Evolutionary conservation across 352 stramenopile species (phyloP).

Genomic region (Discostella stelligera): DNA sequence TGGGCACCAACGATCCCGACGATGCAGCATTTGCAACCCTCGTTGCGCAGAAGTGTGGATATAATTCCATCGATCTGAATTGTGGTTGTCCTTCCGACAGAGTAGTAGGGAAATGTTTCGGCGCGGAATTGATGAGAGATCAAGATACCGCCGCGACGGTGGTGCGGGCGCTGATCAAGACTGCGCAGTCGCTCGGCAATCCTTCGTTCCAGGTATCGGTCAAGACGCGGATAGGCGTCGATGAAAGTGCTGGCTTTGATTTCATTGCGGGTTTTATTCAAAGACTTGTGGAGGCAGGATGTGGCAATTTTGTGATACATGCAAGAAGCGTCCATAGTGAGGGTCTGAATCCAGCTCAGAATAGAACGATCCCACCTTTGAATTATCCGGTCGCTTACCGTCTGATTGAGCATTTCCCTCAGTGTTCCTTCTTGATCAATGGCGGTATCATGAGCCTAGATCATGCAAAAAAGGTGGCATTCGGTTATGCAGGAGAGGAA

Average conservation of each 20-base stretch:
- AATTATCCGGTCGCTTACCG: conserved; percentile 70
- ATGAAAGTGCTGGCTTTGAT: conserved; percentile 60
- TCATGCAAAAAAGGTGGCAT: conserved; percentile 57
- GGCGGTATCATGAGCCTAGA: conserved; percentile 64
- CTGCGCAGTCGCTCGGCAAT: conserved; percentile 9
- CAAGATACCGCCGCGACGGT: conserved; percentile 47
- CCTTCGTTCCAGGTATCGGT: conserved; percentile 58
- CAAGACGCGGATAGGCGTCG: conserved; percentile 71
- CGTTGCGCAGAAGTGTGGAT: conserved; percentile 56
- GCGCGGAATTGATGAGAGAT: conserved; percentile 72
- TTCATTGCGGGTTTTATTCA: conserved; percentile 54
- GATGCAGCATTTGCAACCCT: conserved; percentile 42
- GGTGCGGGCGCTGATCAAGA: conserved; percentile 49
- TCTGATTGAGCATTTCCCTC: conserved; percentile 65
- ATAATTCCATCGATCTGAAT: conserved; percentile 78
- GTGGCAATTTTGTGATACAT: conserved; percentile 69
- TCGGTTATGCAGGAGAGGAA: conserved; percentile 30
- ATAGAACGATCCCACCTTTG: conserved; percentile 70
- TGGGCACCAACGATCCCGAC: conserved; percentile 61
- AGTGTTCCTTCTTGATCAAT: conserved; percentile 78
- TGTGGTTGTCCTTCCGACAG: conserved; percentile 67
- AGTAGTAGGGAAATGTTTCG: conserved; percentile 66
- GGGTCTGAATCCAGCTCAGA: conserved; percentile 55
- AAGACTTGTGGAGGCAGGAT: conserved; percentile 44
- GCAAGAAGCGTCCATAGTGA: conserved; percentile 58